Conservation (phyloP, 768 basidiomycete species). For the Russula abietina region DNA sequence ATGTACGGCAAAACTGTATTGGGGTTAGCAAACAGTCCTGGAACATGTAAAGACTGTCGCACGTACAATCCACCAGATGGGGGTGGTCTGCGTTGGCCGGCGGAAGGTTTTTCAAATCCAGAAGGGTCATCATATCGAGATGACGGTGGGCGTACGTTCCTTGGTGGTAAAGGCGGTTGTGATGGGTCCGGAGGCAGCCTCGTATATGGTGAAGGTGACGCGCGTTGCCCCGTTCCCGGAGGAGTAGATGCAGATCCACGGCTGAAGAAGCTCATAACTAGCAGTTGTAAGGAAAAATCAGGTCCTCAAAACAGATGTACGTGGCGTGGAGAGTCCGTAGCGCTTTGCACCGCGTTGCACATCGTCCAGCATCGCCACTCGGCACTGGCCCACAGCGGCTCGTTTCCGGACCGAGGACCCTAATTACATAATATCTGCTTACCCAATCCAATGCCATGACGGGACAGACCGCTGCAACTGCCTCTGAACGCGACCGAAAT, state of each 20-base stretch:
- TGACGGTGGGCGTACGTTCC: constrained; percentile 25
- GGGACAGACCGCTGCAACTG: too few species aligned
- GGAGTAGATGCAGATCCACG: background rate
- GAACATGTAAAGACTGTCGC: background rate
- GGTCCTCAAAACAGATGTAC: background rate
- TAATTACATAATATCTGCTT: too few species aligned
- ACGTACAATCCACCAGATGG: constrained; percentile 26
- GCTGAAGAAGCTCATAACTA: constrained; percentile 22
- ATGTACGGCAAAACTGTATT: constrained; percentile 28
- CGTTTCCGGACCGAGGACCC: too few species aligned
- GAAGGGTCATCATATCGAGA: constrained; percentile 30
- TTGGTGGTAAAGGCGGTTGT: constrained; percentile 18
- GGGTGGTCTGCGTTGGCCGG: constrained; percentile 25
- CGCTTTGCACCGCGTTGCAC: too few species aligned
- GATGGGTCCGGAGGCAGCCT: constrained; percentile 21
- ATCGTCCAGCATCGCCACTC: too few species aligned
- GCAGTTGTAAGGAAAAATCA: background rate
- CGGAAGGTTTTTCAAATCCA: constrained; percentile 30
- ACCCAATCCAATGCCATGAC: too few species aligned
- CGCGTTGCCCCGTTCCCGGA: constrained; percentile 10
- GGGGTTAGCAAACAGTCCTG: background rate
- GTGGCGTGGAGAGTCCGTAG: too few species aligned
- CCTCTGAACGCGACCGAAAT: too few species aligned
- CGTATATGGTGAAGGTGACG: constrained; percentile 20
- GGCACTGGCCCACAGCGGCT: too few species aligned